Evolutionary conservation across 805 yeast genomes (phyloP).

Genomic region (Saccharomycopsis malanga): DNA sequence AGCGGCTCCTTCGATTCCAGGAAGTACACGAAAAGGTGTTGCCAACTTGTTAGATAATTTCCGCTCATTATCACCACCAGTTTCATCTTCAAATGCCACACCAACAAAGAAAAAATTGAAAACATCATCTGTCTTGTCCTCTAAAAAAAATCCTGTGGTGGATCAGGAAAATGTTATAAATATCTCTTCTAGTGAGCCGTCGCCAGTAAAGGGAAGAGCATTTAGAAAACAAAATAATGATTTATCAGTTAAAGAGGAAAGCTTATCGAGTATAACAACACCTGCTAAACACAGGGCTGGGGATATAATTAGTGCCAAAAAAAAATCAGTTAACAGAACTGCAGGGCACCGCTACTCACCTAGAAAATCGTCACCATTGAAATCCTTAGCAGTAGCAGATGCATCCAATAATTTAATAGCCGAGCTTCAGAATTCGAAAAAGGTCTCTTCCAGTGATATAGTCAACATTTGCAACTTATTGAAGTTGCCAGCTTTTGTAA

Average conservation of each 20-base stretch:
- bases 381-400: not conserved
- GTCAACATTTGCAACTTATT: conserved; percentile 17
- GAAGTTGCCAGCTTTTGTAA: conserved; percentile 12
- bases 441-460: conserved; percentile 8
- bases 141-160: not conserved
- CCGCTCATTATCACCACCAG: not conserved
- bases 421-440: not conserved
- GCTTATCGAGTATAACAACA: no score
- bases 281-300: no score
- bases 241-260: no score
- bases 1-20: no score
- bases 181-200: not conserved
- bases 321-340: not conserved
- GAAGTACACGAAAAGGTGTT: not conserved
- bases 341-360: conserved; percentile 17
- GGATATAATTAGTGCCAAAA: no score
- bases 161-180: not conserved
- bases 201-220: not conserved
- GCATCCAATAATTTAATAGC: not conserved
- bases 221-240: not conserved
- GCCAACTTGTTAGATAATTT: not conserved
- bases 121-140: not conserved
- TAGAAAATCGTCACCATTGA: conserved; percentile 21
- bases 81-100: not conserved
- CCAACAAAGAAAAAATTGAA: not conserved